Percentiles rank a stretch among this genome's conserved stretches.
Evolutionary conservation across 345 rosid genomes (phyloP).

Genomic region (Eutrema yunnanense): DNA sequence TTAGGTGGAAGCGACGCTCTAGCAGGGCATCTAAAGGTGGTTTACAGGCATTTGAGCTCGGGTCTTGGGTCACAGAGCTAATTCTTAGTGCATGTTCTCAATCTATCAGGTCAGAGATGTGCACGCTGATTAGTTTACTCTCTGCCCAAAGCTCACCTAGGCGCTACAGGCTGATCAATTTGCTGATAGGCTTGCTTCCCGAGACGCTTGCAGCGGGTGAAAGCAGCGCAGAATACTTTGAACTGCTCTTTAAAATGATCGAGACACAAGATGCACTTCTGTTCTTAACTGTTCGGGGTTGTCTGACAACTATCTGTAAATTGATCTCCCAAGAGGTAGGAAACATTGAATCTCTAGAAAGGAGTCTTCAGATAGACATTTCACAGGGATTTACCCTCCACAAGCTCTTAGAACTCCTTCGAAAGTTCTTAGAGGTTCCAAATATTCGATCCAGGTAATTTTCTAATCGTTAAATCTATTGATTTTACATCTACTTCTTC

Average conservation of each 20-base stretch:
- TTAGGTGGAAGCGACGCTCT: constrained; percentile 82
- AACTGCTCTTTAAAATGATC: constrained; percentile 85
- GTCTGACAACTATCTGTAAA: constrained; percentile 72
- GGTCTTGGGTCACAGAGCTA: constrained; percentile 98
- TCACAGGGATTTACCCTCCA: constrained; percentile 98
- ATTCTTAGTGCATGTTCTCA: constrained; percentile 97
- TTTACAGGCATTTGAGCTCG: constrained; percentile 75
- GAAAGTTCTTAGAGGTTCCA: constrained; percentile 88
- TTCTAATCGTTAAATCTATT: not conserved
- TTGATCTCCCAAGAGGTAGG: constrained; percentile 84
- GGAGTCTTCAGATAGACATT: constrained; percentile 92
- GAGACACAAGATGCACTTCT: constrained; percentile 89
- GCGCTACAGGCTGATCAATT: constrained; percentile 68
- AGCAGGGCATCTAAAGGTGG: constrained; percentile 56
- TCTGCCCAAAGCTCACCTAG: constrained; percentile 81
- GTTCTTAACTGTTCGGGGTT: constrained; percentile 86
- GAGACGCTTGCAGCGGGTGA: constrained; percentile 91
- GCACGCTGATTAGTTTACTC: constrained; percentile 82
- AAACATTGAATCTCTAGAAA: constrained; percentile 84
- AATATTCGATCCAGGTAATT: constrained; percentile 83
- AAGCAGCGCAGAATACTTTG: constrained; percentile 95
- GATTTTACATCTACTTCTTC: constrained; percentile 11
- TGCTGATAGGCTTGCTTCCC: constrained; percentile 76
- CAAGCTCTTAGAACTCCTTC: constrained; percentile 91
- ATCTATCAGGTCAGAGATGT: constrained; percentile 96